These are phyloP conservation scores for Pythium periplocum DNA, from an alignment of 352 stramenopile genomes.

Conservation along the genomic window DNA sequence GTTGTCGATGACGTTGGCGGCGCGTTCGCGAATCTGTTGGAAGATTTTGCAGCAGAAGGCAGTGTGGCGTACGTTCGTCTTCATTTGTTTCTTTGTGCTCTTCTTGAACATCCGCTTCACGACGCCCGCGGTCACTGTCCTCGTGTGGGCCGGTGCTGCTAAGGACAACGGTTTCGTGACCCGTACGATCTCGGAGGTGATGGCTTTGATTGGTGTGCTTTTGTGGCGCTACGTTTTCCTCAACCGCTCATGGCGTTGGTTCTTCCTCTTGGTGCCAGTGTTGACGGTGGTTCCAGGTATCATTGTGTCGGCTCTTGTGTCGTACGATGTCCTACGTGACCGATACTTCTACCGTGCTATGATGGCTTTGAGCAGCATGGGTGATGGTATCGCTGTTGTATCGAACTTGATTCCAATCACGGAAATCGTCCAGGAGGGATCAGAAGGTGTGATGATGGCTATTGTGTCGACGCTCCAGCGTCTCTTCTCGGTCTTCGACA, in stretches of 20 bases:
- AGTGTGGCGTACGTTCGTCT: conserved; percentile 9
- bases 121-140: conserved; percentile 29
- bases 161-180: conserved; percentile 37
- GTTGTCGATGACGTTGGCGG: conserved; percentile 3
- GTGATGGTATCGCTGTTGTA: conserved; percentile 12
- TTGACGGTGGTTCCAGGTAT: conserved; percentile 14
- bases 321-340: conserved; percentile 7
- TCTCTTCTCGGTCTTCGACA: conserved; percentile 24
- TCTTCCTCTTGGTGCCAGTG: conserved; percentile 12
- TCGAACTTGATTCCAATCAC: conserved; percentile 32
- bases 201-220: conserved; percentile 9
- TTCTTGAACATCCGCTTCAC: conserved; percentile 39
- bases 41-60: conserved; percentile 9
- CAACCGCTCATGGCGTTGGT: conserved; percentile 16
- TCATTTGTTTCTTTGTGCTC: conserved; percentile 12
- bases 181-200: conserved; percentile 6
- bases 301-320: conserved; percentile 8
- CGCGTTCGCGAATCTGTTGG: conserved; percentile 4
- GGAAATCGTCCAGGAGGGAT: conserved; percentile 58
- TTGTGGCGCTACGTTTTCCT: conserved; percentile 16
- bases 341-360: conserved; percentile 9
- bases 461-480: conserved; percentile 49
- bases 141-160: conserved; percentile 29
- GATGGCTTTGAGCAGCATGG: conserved; percentile 1
- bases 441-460: conserved; percentile 44